A percentile compares a stretch with the other conserved stretches of the same genome.
These are phyloP conservation scores for Calonectria henricotiae DNA, from an alignment of 2,329 filamentous ascomycete genomes.

Conservation along the genomic window DNA sequence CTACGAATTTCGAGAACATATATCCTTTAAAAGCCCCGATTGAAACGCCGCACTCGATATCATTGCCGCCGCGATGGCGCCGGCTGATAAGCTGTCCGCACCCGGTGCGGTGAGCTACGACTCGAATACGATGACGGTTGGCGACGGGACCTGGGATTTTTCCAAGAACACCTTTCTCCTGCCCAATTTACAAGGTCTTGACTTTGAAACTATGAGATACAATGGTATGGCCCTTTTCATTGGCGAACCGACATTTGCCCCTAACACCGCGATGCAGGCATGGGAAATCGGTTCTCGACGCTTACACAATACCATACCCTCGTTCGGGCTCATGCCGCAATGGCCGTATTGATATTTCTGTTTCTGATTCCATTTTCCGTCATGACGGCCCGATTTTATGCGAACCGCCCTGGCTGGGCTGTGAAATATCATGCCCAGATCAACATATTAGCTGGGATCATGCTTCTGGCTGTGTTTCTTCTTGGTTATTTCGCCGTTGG, in stretches of 20 bases:
- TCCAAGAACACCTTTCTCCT: constrained; percentile 83
- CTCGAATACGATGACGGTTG: constrained; percentile 82
- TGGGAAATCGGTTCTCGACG: constrained; percentile 85
- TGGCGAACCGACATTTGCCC: constrained; percentile 14
- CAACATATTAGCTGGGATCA: constrained; percentile 77
- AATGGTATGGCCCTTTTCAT: constrained; percentile 74
- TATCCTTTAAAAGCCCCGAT: constrained; percentile 35
- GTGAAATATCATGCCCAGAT: constrained; percentile 82
- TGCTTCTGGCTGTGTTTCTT: constrained; percentile 81
- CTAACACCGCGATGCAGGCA: constrained; percentile 69
- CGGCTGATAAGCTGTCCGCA: constrained; percentile 74
- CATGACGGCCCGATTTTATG: constrained; percentile 81
- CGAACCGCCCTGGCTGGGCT: constrained; percentile 73
- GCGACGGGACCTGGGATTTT: constrained; percentile 89
- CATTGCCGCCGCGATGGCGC: constrained; percentile 72
- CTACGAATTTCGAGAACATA: constrained; percentile 26
- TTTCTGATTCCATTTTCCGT: constrained; percentile 82
- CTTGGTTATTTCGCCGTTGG: constrained; percentile 87
- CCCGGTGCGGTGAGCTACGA: constrained; percentile 82
- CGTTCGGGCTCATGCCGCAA: constrained; percentile 79
- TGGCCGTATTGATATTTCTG: constrained; percentile 83
- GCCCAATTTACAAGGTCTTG: constrained; percentile 82
- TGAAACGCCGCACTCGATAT: constrained; percentile 48
- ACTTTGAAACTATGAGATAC: constrained; percentile 87
- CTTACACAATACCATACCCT: constrained; percentile 80